Conservation (phyloP, 2,329 filamentous ascomycete species). For the Diaporthe velutina region DNA sequence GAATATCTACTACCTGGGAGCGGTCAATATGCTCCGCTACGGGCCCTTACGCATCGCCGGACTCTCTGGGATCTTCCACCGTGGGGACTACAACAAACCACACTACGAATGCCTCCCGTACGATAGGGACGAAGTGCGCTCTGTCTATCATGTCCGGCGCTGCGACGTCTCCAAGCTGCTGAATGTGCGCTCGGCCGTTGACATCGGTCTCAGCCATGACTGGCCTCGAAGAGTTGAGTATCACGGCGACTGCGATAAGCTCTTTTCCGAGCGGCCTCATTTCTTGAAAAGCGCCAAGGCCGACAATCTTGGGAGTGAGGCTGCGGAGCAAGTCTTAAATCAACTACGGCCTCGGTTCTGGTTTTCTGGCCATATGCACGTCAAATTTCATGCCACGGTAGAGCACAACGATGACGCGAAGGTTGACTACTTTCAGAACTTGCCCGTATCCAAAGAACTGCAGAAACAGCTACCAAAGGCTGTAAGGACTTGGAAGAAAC, state of each 20-base stretch:
- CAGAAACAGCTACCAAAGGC: slow-evolving; percentile 9
- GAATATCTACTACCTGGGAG: slow-evolving; percentile 8
- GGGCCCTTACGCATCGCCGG: slow-evolving; percentile 15
- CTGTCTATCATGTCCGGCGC: slow-evolving; percentile 3
- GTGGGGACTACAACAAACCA: slow-evolving; percentile 1
- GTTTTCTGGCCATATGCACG: slow-evolving; percentile 21
- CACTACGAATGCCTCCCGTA: slow-evolving; percentile 20
- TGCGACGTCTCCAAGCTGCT: slow-evolving; percentile 22
- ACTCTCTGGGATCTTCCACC: slow-evolving; percentile 14
- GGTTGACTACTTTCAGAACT: neutral
- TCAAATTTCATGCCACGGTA: neutral
- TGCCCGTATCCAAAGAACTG: neutral
- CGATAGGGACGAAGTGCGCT: slow-evolving; percentile 18
- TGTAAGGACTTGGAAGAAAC: slow-evolving; percentile 3
- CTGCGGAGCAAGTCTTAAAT: slow-evolving; percentile 12
- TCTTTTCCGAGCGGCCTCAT: slow-evolving; percentile 17
- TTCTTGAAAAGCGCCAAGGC: slow-evolving; percentile 3
- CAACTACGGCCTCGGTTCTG: slow-evolving; percentile 7
- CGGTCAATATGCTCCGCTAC: slow-evolving; percentile 5
- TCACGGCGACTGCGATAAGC: neutral
- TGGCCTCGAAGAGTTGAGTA: slow-evolving; percentile 22
- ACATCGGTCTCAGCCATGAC: slow-evolving; percentile 22
- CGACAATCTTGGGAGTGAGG: slow-evolving; percentile 11
- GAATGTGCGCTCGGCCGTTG: slow-evolving; percentile 8
- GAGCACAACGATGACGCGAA: neutral